Conservation (phyloP, 1,284 basidiomycete genomes). For the Apiotrichum gamsii region DNA sequence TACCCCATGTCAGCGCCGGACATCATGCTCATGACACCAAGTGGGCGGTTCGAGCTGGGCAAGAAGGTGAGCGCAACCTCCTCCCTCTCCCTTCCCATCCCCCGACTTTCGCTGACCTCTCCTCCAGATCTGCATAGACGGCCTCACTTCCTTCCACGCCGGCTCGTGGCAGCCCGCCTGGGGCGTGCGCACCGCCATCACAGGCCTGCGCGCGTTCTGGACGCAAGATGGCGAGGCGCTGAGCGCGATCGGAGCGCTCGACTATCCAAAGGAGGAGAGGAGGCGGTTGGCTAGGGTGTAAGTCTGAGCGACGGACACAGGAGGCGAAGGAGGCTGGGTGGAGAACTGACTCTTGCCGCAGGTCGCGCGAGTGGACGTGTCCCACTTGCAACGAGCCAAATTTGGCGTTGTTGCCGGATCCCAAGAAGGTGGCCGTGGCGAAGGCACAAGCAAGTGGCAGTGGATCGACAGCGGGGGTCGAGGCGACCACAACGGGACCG, state of each 20-base stretch:
- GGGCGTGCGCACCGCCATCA: constrained; percentile 93
- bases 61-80: constrained; percentile 64
- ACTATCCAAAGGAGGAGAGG: constrained; percentile 70
- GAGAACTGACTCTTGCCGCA: constrained; percentile 40
- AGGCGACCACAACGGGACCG: too few relatives aligned
- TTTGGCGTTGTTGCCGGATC: constrained; percentile 55
- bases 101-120: constrained; percentile 15
- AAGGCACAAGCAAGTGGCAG: too few relatives aligned
- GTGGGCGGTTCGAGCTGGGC: constrained; percentile 88
- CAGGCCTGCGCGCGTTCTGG: constrained; percentile 86
- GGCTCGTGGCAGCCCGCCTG: constrained; percentile 86
- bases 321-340: not conserved
- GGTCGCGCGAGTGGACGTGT: constrained; percentile 75
- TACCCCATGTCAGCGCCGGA: constrained; percentile 93
- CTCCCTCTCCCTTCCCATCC: not conserved
- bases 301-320: constrained; percentile 39
- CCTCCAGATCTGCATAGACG: constrained; percentile 74
- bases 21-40: constrained; percentile 90
- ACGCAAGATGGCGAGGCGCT: constrained; percentile 80
- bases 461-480: too few relatives aligned
- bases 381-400: constrained; percentile 66
- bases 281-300: constrained; percentile 72
- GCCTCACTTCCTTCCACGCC: constrained; percentile 66
- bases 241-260: constrained; percentile 82
- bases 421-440: not conserved